Base-by-base conservation (phyloP, 2,329 filamentous ascomycete genomes). In the Phyllosticta citriasiana region DNA sequence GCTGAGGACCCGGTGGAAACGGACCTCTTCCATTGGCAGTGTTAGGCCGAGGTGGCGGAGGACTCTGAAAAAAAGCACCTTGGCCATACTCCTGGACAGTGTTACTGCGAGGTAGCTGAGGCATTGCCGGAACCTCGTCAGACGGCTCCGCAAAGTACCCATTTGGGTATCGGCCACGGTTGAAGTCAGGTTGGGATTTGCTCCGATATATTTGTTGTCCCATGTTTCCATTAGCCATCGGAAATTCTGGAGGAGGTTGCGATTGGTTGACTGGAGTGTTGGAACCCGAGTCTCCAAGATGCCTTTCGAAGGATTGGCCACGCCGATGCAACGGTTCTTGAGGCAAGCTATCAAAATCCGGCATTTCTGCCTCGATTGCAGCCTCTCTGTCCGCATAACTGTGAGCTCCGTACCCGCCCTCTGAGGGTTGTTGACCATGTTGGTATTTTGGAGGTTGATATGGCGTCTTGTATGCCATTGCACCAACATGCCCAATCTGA, bases 111-210 rank as follows among this genome's bases (percentile, higher is more conserved):
- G 85, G 84, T 30, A 86, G 73, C 2, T 79, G 76, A 16, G 72
- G 72, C 50, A 74, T 65, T 1, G 68, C 67, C 24, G 83, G 84
- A 22, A 79, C 78, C 66, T 89, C 85, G 26, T 77, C 80, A 1
- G 83, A 85, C 81, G 92, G 87, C 68, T 91, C 89, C 66, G 91
- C 91, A 1, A 88, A 80, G 8, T 59, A 61, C 8, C 63, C 62
- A 51, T 67, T 67, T 10, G 64, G 63, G 53, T 73, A 70, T 53
- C 71, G 71, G 0, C 65, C 67, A 59, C 73, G 69, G 57, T 62
- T 62, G 30, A 88, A 74, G 68, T 88, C 82, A 30, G 86, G 85
- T 68, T 89, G 86, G 10, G 86, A 89, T 65, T 85, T 85, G 16
- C 84, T 83, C 63, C 82, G 80, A 62, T 78, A 82, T 57, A 86